Evolutionary conservation across 2,329 filamentous ascomycete genomes (phyloP).

Genomic region (Colletotrichum echinochloae): DNA sequence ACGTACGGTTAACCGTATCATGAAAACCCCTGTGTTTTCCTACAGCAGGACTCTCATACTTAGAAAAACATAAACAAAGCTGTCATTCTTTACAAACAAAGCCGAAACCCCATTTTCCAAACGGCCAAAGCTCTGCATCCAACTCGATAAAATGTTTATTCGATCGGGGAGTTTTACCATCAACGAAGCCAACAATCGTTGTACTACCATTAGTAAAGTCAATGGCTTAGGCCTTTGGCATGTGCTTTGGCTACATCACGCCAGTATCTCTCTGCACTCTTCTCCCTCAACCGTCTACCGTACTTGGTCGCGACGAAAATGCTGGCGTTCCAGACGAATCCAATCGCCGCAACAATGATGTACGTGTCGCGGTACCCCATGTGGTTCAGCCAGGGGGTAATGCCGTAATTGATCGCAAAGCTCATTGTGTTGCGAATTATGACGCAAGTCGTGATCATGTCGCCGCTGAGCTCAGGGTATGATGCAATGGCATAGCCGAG

Average conservation of each 20-base stretch:
- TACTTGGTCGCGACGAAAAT: slow-evolving; percentile 60
- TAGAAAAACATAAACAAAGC: too few species aligned
- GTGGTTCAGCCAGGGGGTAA: slow-evolving; percentile 48
- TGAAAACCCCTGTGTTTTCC: too few species aligned
- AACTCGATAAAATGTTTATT: too few species aligned
- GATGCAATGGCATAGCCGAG: slow-evolving; percentile 48
- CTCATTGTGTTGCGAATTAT: slow-evolving; percentile 54
- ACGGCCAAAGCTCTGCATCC: too few species aligned
- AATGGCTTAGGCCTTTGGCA: slow-evolving; percentile 42
- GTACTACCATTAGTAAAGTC: not conserved
- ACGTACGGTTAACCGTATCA: too few species aligned
- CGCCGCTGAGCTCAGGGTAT: slow-evolving; percentile 48
- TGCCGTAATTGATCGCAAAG: slow-evolving; percentile 49
- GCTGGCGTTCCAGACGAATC: slow-evolving; percentile 53
- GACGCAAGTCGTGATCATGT: slow-evolving; percentile 48
- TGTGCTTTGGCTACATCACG: slow-evolving; percentile 50
- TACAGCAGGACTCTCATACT: too few species aligned
- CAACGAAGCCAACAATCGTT: not conserved
- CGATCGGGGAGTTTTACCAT: too few species aligned
- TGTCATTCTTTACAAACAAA: too few species aligned
- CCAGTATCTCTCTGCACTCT: slow-evolving; percentile 52
- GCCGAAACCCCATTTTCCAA: too few species aligned
- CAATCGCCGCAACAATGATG: slow-evolving; percentile 51
- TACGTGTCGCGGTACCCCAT: slow-evolving; percentile 55
- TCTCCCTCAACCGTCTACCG: slow-evolving; percentile 57